Conservation (phyloP, 2,329 filamentous ascomycete species). For the Tricladium varicosporioides region DNA sequence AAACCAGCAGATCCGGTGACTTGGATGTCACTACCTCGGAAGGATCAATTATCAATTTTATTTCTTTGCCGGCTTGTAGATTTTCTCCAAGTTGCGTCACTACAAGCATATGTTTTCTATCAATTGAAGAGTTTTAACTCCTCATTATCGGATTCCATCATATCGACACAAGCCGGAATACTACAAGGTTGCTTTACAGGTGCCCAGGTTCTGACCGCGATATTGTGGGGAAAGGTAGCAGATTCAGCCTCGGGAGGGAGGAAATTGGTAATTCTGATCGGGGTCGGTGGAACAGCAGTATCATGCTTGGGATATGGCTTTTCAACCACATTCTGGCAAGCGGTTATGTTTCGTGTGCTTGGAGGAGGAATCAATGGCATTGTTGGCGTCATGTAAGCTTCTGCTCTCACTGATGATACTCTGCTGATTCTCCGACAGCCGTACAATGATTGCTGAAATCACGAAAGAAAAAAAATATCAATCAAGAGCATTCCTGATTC, state of each 20-base stretch:
- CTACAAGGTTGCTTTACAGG: constrained; percentile 63
- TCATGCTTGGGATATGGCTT: constrained; percentile 67
- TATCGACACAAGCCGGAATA: constrained; percentile 64
- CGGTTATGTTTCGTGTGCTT: constrained; percentile 56
- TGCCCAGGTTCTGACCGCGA: constrained; percentile 65
- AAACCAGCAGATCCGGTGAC: constrained; percentile 42
- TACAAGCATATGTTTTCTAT: constrained; percentile 69
- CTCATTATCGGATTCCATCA: constrained; percentile 37
- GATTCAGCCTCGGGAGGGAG: constrained; percentile 56
- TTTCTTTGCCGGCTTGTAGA: constrained; percentile 71
- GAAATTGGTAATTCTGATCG: constrained; percentile 58
- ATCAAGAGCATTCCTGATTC: constrained; percentile 40
- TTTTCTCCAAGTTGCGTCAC: constrained; percentile 66
- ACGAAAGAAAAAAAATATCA: constrained; percentile 64
- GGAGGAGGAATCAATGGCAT: constrained; percentile 68
- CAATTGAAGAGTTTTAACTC: constrained; percentile 61
- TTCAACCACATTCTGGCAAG: constrained; percentile 55
- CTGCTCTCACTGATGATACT: constrained; percentile 36
- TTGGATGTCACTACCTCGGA: constrained; percentile 69
- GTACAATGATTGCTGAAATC: constrained; percentile 69
- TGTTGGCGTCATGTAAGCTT: constrained; percentile 65
- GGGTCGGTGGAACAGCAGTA: constrained; percentile 59
- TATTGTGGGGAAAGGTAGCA: constrained; percentile 63
- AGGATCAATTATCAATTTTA: constrained; percentile 67
- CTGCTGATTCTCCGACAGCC: constrained; percentile 39